phyloP scores from a whole-genome alignment of 2,329 filamentous ascomycete species.

The Botrytis byssoidea region DNA sequence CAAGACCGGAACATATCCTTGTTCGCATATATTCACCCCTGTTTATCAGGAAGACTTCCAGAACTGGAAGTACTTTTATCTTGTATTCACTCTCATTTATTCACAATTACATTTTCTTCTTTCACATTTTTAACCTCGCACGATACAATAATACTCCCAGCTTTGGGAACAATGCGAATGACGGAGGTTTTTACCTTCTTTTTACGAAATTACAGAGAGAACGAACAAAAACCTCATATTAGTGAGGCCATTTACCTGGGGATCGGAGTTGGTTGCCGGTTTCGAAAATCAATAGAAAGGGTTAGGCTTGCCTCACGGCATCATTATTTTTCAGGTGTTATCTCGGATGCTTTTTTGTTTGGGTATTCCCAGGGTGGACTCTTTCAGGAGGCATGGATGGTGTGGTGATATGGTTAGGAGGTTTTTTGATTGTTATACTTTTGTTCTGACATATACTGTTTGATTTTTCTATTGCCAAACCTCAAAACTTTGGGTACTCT shows the following conservation, averaged over 20 bases:
- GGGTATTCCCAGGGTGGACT: not conserved
- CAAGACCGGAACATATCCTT: not conserved
- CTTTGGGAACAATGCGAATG: not conserved
- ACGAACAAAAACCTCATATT: not conserved
- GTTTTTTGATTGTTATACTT: not conserved
- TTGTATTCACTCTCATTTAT: not conserved
- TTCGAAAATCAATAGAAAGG: constrained; percentile 14
- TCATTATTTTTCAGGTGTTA: constrained; percentile 11
- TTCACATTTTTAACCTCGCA: not conserved
- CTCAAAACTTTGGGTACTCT: not conserved
- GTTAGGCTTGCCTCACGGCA: constrained; percentile 19
- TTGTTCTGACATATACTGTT: not conserved
- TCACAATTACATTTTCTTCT: not conserved
- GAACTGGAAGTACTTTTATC: not conserved
- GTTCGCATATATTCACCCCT: too few species aligned
- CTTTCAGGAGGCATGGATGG: not conserved
- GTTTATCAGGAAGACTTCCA: not conserved
- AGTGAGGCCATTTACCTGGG: not conserved
- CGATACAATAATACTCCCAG: not conserved
- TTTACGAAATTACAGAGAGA: not conserved
- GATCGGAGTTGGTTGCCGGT: constrained; percentile 11
- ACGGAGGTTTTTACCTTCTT: not conserved
- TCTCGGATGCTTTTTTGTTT: not conserved
- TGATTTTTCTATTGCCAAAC: not conserved
- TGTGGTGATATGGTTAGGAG: not conserved